Base-by-base conservation (phyloP, 441 rosid species). In the Cnidoscolus chayamansa region DNA sequence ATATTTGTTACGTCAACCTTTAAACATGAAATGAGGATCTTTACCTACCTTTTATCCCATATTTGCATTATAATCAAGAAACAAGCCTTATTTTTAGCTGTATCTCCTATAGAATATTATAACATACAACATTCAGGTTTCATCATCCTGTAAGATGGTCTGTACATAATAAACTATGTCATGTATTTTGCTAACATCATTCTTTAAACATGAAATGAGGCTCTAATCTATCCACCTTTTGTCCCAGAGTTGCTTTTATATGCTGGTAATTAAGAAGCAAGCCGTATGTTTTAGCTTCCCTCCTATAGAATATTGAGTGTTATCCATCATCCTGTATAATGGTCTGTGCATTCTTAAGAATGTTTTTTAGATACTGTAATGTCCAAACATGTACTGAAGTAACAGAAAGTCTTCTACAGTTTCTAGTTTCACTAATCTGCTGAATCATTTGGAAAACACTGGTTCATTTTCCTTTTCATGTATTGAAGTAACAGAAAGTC, bases 381-480 rank as follows among this genome's bases (percentile, higher is more conserved):
- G 47, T 37, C 51, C 11, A 2, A 20, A 25, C 60, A 19, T 30
- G 31, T 55, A 55, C 55, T 61, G 45, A 48, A 50, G 10, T 43
- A 20, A 65, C 31, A n/a, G 68, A 60, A 25, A 49, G 47, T 55
- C 50, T 19, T 63, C 10, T 62, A 31, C 40, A 31, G 31, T n/a
- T 31, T 69, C 63, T 63, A 25, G 35, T 58, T 53, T 58, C 71
- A 49, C 20, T 19, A 15, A 13, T 68, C 17, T 64, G 16, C 48
- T 56, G 47, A 30, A 69, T 56, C 49, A 45, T 45, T 61, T 55
- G 31, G 35, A 17, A 72, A 57, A 53, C 16, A 19, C 32, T 55
- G 17, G 17, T 20, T 35, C 70, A 1, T 80, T 70, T 70, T 73
- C 37, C 62, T 67, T 55, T 63, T n/a, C 20, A 25, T 12, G 25